Evolutionary conservation across 345 rosid genomes (phyloP).

Genomic region (Pugionium dolabratum): DNA sequence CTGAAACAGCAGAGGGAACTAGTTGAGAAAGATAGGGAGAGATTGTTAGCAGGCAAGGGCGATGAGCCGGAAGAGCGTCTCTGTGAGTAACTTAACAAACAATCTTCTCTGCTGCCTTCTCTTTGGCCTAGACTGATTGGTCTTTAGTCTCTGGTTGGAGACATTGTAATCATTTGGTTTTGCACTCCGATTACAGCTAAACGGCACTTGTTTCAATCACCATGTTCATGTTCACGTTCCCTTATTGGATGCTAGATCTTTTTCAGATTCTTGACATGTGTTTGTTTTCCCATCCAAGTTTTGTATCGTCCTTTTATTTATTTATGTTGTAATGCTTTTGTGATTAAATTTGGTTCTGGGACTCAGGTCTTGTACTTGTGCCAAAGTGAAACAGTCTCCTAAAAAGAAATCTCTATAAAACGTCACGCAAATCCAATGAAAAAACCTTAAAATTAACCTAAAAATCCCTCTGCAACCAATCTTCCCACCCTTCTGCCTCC

Average conservation of each 20-base stretch:
- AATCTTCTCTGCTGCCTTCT: background rate
- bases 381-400: conserved; percentile 30
- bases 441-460: conserved; percentile 15
- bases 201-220: no score
- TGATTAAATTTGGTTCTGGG: conserved; percentile 11
- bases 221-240: no score
- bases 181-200: no score
- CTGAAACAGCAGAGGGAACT: conserved; percentile 46
- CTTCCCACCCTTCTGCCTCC: conserved; percentile 25
- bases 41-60: conserved; percentile 38
- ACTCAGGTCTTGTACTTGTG: conserved; percentile 20
- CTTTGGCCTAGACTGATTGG: background rate
- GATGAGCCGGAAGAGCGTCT: conserved; percentile 32
- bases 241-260: no score
- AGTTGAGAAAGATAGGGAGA: conserved; percentile 46
- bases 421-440: conserved; percentile 32
- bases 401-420: conserved; percentile 29
- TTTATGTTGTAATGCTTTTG: conserved; percentile 6
- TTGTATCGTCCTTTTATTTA: background rate
- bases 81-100: conserved; percentile 16
- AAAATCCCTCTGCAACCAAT: conserved; percentile 32
- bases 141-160: conserved; percentile 9
- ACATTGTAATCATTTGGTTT: no score
- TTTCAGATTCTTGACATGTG: no score
- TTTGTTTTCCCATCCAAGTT: background rate